These are phyloP conservation scores for Microbotryum scabiosae DNA, from an alignment of 1,284 basidiomycete species.

Conservation along the genomic window DNA sequence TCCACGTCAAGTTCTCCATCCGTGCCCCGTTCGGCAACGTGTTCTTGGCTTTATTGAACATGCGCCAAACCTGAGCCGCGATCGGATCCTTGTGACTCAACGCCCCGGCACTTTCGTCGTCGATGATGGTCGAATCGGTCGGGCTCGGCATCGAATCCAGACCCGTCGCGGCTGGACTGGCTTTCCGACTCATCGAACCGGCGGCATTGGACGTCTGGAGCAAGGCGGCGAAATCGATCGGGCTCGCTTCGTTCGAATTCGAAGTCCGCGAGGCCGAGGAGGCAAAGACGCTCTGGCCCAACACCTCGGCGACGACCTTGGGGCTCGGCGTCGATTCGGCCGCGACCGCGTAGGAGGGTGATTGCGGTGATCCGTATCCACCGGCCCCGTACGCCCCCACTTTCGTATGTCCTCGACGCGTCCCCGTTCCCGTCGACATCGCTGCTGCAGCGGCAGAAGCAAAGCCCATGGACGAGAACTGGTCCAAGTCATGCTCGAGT, in stretches of 20 bases:
- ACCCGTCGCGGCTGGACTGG: not conserved
- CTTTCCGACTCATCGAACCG: not conserved
- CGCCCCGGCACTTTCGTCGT: slow-evolving; percentile 29
- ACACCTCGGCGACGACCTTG: slow-evolving; percentile 17
- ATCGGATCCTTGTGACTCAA: slow-evolving; percentile 61
- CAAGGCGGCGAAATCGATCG: slow-evolving; percentile 4
- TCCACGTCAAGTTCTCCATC: slow-evolving; percentile 96
- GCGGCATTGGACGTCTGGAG: not conserved
- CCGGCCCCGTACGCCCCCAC: slow-evolving; percentile 17
- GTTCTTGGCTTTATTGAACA: slow-evolving; percentile 83
- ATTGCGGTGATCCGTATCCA: slow-evolving; percentile 17
- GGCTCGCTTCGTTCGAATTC: slow-evolving; percentile 9
- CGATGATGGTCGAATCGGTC: slow-evolving; percentile 23
- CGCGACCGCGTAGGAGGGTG: slow-evolving; percentile 1
- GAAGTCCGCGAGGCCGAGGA: not conserved
- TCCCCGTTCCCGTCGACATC: slow-evolving; percentile 18
- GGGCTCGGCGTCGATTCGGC: slow-evolving; percentile 17
- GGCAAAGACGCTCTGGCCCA: slow-evolving; percentile 17
- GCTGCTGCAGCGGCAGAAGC: slow-evolving; percentile 28
- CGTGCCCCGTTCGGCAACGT: slow-evolving; percentile 80
- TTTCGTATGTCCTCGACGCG: slow-evolving; percentile 2
- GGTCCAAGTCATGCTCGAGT: slow-evolving; percentile 28
- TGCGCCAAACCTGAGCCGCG: slow-evolving; percentile 92
- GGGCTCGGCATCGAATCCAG: not conserved
- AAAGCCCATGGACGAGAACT: slow-evolving; percentile 23